Percentiles rank a stretch among this genome's conserved stretches.
Conservation (phyloP, 768 basidiomycete species). For the Exidia glandulosa region DNA sequence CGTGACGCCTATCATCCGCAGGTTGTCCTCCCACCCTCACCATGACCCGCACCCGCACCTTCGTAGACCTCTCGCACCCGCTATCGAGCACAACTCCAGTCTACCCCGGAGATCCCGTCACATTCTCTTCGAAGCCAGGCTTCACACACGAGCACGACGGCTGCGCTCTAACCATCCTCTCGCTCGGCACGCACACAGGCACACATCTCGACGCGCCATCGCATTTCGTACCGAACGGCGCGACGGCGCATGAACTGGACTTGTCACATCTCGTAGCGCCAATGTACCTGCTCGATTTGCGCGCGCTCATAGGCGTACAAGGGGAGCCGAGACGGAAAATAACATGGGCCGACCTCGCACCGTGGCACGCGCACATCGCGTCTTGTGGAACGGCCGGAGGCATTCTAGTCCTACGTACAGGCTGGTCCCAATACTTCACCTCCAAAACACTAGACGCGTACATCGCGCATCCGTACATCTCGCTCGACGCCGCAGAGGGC, state of each 20-base stretch:
- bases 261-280: conserved; percentile 43
- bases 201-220: conserved; percentile 74
- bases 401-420: conserved; percentile 51
- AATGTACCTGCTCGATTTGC: conserved; percentile 46
- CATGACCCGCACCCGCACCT: too few species aligned
- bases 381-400: conserved; percentile 12
- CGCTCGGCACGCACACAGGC: conserved; percentile 59
- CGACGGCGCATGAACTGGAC: conserved; percentile 47
- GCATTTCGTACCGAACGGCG: conserved; percentile 52
- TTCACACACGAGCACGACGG: conserved; percentile 35
- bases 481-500: conserved; percentile 36
- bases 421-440: conserved; percentile 52
- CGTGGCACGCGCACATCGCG: conserved; percentile 25
- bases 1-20: too few species aligned
- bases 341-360: conserved; percentile 37
- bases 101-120: conserved; percentile 45
- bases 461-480: conserved; percentile 54
- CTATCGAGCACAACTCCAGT: conserved; percentile 33
- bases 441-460: conserved; percentile 29
- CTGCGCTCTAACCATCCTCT: conserved; percentile 39
- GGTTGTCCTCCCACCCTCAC: too few species aligned
- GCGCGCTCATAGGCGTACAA: conserved; percentile 17
- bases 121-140: conserved; percentile 27
- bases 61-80: conserved; percentile 43
- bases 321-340: conserved; percentile 36